These are phyloP conservation scores for Chamaecrista fasciculata DNA, from an alignment of 306 rosid species.

Conservation along the genomic window DNA sequence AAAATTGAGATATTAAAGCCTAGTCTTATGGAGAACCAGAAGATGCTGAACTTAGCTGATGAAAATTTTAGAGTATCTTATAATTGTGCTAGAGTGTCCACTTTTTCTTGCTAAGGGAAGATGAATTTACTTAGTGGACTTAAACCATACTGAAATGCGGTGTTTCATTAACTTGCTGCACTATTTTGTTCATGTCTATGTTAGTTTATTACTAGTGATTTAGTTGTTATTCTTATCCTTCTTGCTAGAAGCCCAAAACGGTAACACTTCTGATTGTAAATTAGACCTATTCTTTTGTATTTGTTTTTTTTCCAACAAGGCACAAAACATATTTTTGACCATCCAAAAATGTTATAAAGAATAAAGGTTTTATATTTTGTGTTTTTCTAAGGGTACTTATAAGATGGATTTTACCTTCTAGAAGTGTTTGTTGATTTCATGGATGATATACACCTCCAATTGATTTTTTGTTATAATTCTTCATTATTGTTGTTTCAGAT, in stretches of 20 bases:
- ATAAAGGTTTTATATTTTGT: not conserved
- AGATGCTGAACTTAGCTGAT: not conserved
- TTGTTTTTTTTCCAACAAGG: not conserved
- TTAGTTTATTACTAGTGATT: not conserved
- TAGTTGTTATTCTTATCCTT: not conserved
- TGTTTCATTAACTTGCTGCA: not conserved
- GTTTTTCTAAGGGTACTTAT: not conserved
- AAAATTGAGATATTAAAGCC: not conserved
- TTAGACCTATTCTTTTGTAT: not conserved
- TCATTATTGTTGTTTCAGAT: conserved; percentile 16
- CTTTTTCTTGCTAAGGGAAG: not conserved
- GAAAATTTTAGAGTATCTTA: not conserved
- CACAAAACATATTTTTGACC: not conserved
- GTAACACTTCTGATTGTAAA: not conserved
- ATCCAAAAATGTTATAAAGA: not conserved
- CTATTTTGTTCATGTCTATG: not conserved
- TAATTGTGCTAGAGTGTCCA: not conserved
- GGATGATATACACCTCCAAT: not conserved
- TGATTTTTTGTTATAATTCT: not conserved
- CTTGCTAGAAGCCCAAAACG: not conserved
- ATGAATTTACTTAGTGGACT: not conserved
- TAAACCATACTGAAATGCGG: not conserved
- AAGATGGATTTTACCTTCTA: conserved; percentile 1
- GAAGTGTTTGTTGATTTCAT: not conserved
- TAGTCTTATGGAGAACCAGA: not conserved